Percentiles rank a stretch among this genome's conserved stretches.
Conservation (phyloP, 2,329 filamentous ascomycete species). For the Phyllachora maydis region DNA sequence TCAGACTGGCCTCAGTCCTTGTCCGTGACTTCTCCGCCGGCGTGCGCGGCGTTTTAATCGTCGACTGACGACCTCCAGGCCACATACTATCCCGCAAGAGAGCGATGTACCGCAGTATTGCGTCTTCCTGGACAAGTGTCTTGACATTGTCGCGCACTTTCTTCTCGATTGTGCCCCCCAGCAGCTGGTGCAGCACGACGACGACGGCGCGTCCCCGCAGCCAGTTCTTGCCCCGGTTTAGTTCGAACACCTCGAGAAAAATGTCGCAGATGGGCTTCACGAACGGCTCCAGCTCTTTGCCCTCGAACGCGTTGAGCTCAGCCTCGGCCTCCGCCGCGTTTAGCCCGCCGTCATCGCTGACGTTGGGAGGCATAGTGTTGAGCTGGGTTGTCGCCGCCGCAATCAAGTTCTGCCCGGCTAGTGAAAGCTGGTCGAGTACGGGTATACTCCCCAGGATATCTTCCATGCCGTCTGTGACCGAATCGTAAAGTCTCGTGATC, state of each 20-base stretch:
- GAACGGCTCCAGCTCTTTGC: constrained; percentile 76
- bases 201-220: constrained; percentile 87
- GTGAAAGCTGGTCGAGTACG: constrained; percentile 81
- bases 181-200: constrained; percentile 83
- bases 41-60: constrained; percentile 34
- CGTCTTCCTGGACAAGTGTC: constrained; percentile 55
- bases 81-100: constrained; percentile 62
- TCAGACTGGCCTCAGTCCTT: constrained; percentile 67
- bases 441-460: constrained; percentile 93
- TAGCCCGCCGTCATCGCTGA: constrained; percentile 21
- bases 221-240: constrained; percentile 94
- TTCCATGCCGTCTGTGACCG: constrained; percentile 93
- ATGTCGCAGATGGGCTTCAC: constrained; percentile 97
- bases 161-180: constrained; percentile 88
- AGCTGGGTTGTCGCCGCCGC: constrained; percentile 51
- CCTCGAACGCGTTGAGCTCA: constrained; percentile 82
- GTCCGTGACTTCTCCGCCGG: constrained; percentile 57
- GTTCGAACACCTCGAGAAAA: constrained; percentile 86
- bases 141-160: constrained; percentile 78
- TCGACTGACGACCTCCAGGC: constrained; percentile 43
- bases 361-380: constrained; percentile 28
- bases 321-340: constrained; percentile 66
- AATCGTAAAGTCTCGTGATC: constrained; percentile 87
- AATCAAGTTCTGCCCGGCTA: constrained; percentile 80
- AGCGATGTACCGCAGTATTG: constrained; percentile 53